Base-by-base conservation (phyloP, 2,329 filamentous ascomycete species). In the Arachnopeziza araneosa region DNA sequence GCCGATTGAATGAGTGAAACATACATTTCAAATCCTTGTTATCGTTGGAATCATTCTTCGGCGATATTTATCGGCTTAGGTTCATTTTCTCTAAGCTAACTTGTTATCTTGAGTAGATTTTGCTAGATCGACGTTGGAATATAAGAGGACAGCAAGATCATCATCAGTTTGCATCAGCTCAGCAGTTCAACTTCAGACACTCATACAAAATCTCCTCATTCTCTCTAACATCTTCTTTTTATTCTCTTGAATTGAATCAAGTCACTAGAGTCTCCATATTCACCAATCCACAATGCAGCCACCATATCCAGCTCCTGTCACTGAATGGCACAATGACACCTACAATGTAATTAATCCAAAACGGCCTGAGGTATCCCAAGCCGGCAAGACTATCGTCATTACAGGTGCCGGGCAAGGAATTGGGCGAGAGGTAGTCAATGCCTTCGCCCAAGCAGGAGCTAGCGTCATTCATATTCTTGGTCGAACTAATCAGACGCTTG, bases 331-430 rank as follows among this genome's bases (percentile, higher is more conserved):
- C 64, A 70, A 64, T 10, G 67, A 67, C 24, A 64, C 71, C 6
- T 72, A 76, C 59, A 63, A 67, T 17, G 68, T 73, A 24, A 73
- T 78, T 48, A 74, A 72, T 24, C 76, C 77, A 8, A 69, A 67
- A 2, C 73, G 71, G 8, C 73, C 77, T 1, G 72, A 73, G 53
- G 71, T 79, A 52, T 75, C 74, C 23, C 72, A 70, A 55, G 69
- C 67, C 52, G 72, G 72, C 55, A 78, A 77, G 60, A 73, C 66
- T 12, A 63, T 79, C n/a, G 6, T 78, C 2, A 64, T 78, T 12
- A 80, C 78, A 1, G 78, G 77, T n/a, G 77, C 74, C 0, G 77
- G 77, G 2, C 74, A 66, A 12, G 78, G 78, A 5, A 80, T 81
- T 50, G 78, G 78, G 26, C 71, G 70, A 52, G 76, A 72, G 52